phyloP scores from a whole-genome alignment of 2,329 filamentous ascomycete genomes.

The Fusarium sp. region DNA sequence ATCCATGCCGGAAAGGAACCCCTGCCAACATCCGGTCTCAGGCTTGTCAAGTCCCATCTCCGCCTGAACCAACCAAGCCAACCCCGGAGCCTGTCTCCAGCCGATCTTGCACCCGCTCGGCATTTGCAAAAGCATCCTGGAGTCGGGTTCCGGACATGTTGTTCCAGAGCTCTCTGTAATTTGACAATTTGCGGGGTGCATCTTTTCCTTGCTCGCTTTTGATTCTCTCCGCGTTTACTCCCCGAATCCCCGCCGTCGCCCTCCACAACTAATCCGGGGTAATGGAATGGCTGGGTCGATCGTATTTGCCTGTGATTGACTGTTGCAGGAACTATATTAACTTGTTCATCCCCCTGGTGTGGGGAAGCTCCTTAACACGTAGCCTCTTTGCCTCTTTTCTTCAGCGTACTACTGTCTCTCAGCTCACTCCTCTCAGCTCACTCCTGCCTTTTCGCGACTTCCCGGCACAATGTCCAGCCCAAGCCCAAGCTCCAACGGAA shows the following conservation, averaged over 20 bases:
- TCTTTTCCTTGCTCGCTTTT: neutral
- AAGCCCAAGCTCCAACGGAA: slow-evolving; percentile 22
- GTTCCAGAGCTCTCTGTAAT: neutral
- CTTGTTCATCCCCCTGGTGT: neutral
- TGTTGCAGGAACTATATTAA: neutral
- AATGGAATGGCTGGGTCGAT: neutral
- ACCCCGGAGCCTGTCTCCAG: neutral
- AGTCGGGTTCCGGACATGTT: neutral
- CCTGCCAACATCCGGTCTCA: neutral
- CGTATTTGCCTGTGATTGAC: neutral
- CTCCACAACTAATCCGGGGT: slow-evolving; percentile 2
- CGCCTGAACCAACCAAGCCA: neutral
- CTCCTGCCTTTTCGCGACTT: neutral
- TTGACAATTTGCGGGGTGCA: neutral
- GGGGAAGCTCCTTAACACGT: neutral
- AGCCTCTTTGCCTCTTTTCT: neutral
- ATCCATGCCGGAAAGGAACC: neutral
- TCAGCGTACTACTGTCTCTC: neutral
- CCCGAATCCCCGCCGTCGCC: neutral
- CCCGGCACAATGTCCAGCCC: slow-evolving; percentile 16
- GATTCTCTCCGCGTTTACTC: neutral
- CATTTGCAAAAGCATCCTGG: neutral
- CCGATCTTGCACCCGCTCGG: slow-evolving; percentile 4
- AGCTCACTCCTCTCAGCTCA: neutral
- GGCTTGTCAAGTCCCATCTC: neutral